Evolutionary conservation across 257 asterid species (phyloP), one percentile per base, ranked within the genome.

Genomic region (Solanum lignicaule): DNA sequence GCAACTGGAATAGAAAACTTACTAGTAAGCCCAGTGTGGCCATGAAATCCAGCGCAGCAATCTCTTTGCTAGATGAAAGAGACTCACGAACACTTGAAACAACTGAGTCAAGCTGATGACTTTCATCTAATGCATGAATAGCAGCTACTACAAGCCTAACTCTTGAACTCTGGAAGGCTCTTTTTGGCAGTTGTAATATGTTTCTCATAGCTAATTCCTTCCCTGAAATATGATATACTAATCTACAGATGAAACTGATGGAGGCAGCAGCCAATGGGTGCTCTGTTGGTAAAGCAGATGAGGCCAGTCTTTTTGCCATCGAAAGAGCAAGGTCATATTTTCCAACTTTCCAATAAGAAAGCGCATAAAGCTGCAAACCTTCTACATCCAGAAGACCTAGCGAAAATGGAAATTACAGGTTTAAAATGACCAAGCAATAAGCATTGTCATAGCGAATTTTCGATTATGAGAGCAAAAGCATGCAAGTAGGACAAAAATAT

Each of bases 101-200:
- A 91, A 95, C 87, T 33, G 95, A 48, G 83, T 94, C 98, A 79
- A 97, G 98, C 91, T 87, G 96, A 91, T 91, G 89, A 79, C 92
- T 91, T 84, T 87, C 90, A 91, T 95, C 98, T 88, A 97, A 90
- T 85, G 94, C 93, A 88, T 95, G 95, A 88, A 97, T 93, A 89
- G 99, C 98, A 83, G 93, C 92, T 88, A 93, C 89, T 71, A 95
- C 91, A 60, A 94, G 93, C 89, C 96, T 90, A 89, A 95, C 88
- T 90, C 91, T 92, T 85, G 99, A 92, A 91, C 95, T 94, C 91
- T 88, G 90, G 88, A 93, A 92, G 29, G 94, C 90, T 85, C 93
- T 94, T 92, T 93, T 94, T 73, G 98, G 98, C 95, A 95, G 94
- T 91, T 94, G 94, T 93, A 94, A 89, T 86, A 97, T 94, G 93